A percentile compares a stretch with the other conserved stretches of the same genome.
Evolutionary conservation across 2,329 filamentous ascomycete genomes (phyloP).

Genomic region (Domatiomyces catenatus): DNA sequence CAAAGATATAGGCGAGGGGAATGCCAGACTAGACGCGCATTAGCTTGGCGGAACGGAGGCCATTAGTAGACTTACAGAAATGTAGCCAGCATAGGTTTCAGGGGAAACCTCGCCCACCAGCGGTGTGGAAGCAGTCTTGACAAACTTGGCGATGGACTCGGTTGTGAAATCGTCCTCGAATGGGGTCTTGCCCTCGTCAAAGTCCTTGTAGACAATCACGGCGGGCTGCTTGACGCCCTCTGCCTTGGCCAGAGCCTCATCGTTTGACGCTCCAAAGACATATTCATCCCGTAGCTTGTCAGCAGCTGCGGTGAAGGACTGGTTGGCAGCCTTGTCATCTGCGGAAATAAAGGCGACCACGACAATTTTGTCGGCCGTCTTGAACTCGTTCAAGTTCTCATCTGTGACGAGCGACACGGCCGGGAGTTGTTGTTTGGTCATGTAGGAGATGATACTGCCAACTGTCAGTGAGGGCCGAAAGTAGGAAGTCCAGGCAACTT

Average conservation of each 20-base stretch:
- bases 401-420: conserved; percentile 71
- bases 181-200: conserved; percentile 86
- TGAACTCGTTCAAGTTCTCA: conserved; percentile 85
- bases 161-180: conserved; percentile 70
- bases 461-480: conserved; percentile 14
- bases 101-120: conserved; percentile 91
- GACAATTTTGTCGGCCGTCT: conserved; percentile 93
- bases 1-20: conserved; percentile 94
- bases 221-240: conserved; percentile 79
- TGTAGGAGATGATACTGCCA: conserved; percentile 57
- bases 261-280: conserved; percentile 79
- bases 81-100: conserved; percentile 92
- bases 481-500: conserved; percentile 20
- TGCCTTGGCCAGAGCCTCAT: conserved; percentile 69
- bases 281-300: conserved; percentile 73
- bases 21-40: conserved; percentile 52
- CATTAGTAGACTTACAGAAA: conserved; percentile 42
- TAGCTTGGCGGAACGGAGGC: background rate
- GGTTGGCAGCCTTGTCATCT: conserved; percentile 69
- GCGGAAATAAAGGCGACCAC: conserved; percentile 73
- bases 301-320: conserved; percentile 61
- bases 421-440: conserved; percentile 94
- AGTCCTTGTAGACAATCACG: conserved; percentile 90
- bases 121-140: conserved; percentile 71
- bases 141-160: conserved; percentile 66